A percentile compares a stretch with the other conserved stretches of the same genome.
Evolutionary conservation across 768 basidiomycete species (phyloP).

Genomic region (Atractiella rhizophila): DNA sequence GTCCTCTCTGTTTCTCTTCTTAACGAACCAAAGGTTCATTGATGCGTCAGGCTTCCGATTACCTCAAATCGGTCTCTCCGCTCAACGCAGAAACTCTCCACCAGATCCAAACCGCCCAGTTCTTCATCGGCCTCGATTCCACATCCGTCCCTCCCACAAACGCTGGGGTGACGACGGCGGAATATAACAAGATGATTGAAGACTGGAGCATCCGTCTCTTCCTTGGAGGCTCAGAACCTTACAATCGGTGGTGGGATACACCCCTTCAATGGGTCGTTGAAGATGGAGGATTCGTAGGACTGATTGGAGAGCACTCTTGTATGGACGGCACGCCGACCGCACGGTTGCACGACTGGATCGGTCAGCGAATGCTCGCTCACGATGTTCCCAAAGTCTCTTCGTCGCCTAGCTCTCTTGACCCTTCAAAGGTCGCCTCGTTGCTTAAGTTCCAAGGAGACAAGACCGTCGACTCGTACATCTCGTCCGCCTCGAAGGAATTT

Average conservation of each 20-base stretch:
- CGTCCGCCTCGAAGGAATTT: slow-evolving; percentile 39
- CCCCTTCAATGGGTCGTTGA: slow-evolving; percentile 72
- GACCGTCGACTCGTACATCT: slow-evolving; percentile 31
- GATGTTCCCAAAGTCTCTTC: slow-evolving; percentile 45
- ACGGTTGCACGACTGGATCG: slow-evolving; percentile 77
- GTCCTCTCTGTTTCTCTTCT: slow-evolving; percentile 18
- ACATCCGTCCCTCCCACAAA: neutral
- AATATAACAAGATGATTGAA: neutral
- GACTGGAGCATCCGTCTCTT: slow-evolving; percentile 11
- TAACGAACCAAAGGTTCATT: neutral
- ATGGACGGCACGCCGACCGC: slow-evolving; percentile 85
- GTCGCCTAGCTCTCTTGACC: slow-evolving; percentile 19
- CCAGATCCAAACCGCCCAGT: slow-evolving; percentile 65
- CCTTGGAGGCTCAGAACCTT: slow-evolving; percentile 49
- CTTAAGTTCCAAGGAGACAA: slow-evolving; percentile 44
- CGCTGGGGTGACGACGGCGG: neutral
- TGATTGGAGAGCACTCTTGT: slow-evolving; percentile 32
- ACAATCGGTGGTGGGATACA: slow-evolving; percentile 89
- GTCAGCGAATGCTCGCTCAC: slow-evolving; percentile 43
- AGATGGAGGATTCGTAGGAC: slow-evolving; percentile 76
- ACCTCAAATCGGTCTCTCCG: slow-evolving; percentile 19
- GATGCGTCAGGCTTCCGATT: slow-evolving; percentile 18
- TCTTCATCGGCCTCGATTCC: slow-evolving; percentile 45
- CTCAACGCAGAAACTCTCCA: slow-evolving; percentile 40
- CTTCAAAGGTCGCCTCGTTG: slow-evolving; percentile 17